A percentile compares a stretch with the other conserved stretches of the same genome.
Evolutionary conservation across 2,329 filamentous ascomycete species (phyloP).

Genomic region (Paecilomyces sp.): DNA sequence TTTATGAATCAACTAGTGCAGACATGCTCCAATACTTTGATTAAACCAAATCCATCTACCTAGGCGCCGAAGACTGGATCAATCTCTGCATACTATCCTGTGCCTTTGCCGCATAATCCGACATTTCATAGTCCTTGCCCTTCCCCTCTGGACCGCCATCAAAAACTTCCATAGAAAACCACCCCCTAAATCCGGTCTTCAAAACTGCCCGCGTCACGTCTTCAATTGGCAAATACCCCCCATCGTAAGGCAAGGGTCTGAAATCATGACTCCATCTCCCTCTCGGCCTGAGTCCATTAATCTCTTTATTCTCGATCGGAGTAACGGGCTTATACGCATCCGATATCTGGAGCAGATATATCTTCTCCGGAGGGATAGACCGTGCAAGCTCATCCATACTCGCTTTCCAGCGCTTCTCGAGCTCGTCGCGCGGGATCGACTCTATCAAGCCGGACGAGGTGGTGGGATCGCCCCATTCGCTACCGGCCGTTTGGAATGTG

Average conservation of each 20-base stretch:
- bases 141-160: conserved; percentile 52
- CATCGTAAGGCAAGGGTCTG: conserved; percentile 61
- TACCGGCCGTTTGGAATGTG: conserved; percentile 67
- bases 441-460: conserved; percentile 55
- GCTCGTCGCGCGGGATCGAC: conserved; percentile 34
- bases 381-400: conserved; percentile 51
- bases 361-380: conserved; percentile 60
- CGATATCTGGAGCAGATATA: conserved; percentile 67
- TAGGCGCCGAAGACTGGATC: conserved; percentile 29
- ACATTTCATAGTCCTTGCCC: conserved; percentile 44
- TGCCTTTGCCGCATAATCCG: conserved; percentile 44
- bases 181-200: conserved; percentile 58
- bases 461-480: conserved; percentile 66
- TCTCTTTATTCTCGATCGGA: conserved; percentile 48
- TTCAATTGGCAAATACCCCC: conserved; percentile 62
- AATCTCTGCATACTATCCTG: conserved; percentile 44
- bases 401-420: conserved; percentile 45
- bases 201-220: conserved; percentile 60
- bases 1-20: not conserved
- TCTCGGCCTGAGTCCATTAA: conserved; percentile 51
- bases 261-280: conserved; percentile 66
- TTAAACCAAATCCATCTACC: not conserved
- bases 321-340: conserved; percentile 61
- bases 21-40: no score
- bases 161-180: conserved; percentile 65